Evolutionary conservation across 2,329 filamentous ascomycete species (phyloP).

Genomic region (Didymella pomorum): DNA sequence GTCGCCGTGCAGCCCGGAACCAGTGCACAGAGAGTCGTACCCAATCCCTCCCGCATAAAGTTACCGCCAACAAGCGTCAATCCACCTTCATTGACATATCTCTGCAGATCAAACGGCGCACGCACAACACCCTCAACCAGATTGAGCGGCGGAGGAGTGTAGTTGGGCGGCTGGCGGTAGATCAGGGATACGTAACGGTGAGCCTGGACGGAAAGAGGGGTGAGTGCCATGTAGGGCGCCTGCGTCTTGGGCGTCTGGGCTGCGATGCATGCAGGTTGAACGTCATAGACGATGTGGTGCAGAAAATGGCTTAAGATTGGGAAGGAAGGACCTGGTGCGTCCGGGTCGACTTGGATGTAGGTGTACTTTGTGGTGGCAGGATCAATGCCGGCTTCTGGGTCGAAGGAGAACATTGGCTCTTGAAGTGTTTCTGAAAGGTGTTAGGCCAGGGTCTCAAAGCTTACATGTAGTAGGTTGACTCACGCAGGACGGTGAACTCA

Average conservation of each 20-base stretch:
- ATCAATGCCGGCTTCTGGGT: background rate
- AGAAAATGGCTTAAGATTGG: no score
- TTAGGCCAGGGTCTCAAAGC: no score
- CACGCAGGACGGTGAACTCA: slow-evolving; percentile 5
- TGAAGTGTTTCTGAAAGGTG: background rate
- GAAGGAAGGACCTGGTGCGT: no score
- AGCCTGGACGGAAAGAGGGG: no score
- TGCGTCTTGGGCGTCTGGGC: no score
- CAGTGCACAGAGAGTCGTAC: slow-evolving; percentile 7
- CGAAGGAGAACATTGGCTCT: background rate
- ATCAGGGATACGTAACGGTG: slow-evolving; percentile 10
- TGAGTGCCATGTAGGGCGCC: no score
- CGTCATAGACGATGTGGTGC: no score
- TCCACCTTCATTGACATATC: slow-evolving; percentile 6
- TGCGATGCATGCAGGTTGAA: no score
- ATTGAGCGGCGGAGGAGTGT: slow-evolving; percentile 8
- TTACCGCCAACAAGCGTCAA: slow-evolving; percentile 9
- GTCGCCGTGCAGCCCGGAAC: slow-evolving; percentile 7
- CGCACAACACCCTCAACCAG: slow-evolving; percentile 1
- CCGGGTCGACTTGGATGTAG: no score
- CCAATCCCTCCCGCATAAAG: slow-evolving; percentile 9
- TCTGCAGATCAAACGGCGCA: slow-evolving; percentile 11
- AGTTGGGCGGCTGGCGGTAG: slow-evolving; percentile 13
- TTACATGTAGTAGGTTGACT: background rate
- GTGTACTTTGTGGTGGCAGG: background rate